These are phyloP conservation scores for Apiospora aurea DNA, from an alignment of 2,329 filamentous ascomycete species.

Conservation along the genomic window DNA sequence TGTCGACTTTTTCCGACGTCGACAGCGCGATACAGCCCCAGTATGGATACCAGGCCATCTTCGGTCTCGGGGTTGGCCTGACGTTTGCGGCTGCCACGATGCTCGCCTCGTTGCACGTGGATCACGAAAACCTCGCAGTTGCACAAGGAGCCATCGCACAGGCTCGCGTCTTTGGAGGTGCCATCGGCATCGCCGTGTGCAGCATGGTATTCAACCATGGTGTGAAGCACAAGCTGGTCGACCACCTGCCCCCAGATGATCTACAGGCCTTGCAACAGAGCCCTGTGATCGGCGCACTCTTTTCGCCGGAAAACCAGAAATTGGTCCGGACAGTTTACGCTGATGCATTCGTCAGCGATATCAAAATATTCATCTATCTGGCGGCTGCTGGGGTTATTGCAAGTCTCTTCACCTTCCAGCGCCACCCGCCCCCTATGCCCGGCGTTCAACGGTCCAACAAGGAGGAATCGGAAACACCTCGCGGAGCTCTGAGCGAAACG, in stretches of 20 bases:
- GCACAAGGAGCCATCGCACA: constrained; percentile 68
- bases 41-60: constrained; percentile 63
- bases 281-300: constrained; percentile 47
- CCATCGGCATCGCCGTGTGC: constrained; percentile 64
- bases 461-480: constrained; percentile 33
- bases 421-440: constrained; percentile 45
- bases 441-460: constrained; percentile 33
- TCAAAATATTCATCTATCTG: constrained; percentile 54
- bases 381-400: constrained; percentile 52
- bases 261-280: constrained; percentile 53
- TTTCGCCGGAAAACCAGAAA: constrained; percentile 43
- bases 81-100: constrained; percentile 65
- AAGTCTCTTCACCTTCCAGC: constrained; percentile 54
- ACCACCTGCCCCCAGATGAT: constrained; percentile 45
- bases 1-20: constrained; percentile 51
- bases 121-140: constrained; percentile 58
- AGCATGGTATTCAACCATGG: constrained; percentile 64
- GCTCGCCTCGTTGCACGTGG: constrained; percentile 61
- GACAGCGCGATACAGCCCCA: constrained; percentile 48
- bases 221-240: constrained; percentile 47
- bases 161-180: constrained; percentile 65
- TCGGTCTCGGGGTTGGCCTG: constrained; percentile 66
- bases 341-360: constrained; percentile 53
- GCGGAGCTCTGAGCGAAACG: constrained; percentile 39
- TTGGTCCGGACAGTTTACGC: constrained; percentile 52